Conservation (phyloP, 805 yeast species). For the Lipomyces sp. region DNA sequence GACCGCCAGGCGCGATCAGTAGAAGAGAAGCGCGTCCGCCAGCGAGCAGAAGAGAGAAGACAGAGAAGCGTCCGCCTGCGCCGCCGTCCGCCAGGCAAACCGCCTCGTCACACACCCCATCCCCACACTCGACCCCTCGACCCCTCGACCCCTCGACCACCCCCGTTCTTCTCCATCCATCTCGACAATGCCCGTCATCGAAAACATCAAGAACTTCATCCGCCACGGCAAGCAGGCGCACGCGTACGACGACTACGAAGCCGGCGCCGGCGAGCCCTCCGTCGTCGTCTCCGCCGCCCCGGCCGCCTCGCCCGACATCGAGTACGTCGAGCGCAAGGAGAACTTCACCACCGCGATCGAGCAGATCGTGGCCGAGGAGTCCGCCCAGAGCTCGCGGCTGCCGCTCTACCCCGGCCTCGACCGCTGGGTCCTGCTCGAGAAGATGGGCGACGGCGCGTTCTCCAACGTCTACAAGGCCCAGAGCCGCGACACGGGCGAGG, state of each 20-base stretch:
- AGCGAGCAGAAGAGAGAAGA: too few relatives aligned
- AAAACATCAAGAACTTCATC: constrained; percentile 56
- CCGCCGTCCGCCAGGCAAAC: too few relatives aligned
- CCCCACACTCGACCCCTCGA: too few relatives aligned
- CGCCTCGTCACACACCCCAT: too few relatives aligned
- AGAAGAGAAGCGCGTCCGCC: too few relatives aligned
- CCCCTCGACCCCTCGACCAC: too few relatives aligned
- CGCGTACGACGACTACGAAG: constrained; percentile 13
- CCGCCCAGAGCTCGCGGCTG: constrained; percentile 33
- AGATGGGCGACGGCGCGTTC: constrained; percentile 74
- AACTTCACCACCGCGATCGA: constrained; percentile 39
- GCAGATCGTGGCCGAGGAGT: constrained; percentile 43
- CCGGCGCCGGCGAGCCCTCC: constrained; percentile 1
- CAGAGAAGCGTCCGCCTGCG: neutral
- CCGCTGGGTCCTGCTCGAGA: constrained; percentile 38
- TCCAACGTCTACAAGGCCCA: constrained; percentile 76
- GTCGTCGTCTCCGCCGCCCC: constrained; percentile 1
- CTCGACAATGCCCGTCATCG: constrained; percentile 16
- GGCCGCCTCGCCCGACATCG: constrained; percentile 4
- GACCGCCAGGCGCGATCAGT: neutral
- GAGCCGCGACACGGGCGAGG: constrained; percentile 44
- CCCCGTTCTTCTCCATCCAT: too few relatives aligned
- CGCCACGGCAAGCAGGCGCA: constrained; percentile 63
- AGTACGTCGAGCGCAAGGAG: constrained; percentile 30
- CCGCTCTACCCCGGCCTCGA: constrained; percentile 44